phyloP scores from a whole-genome alignment of 257 asterid genomes.

The Penstemon davidsonii region DNA sequence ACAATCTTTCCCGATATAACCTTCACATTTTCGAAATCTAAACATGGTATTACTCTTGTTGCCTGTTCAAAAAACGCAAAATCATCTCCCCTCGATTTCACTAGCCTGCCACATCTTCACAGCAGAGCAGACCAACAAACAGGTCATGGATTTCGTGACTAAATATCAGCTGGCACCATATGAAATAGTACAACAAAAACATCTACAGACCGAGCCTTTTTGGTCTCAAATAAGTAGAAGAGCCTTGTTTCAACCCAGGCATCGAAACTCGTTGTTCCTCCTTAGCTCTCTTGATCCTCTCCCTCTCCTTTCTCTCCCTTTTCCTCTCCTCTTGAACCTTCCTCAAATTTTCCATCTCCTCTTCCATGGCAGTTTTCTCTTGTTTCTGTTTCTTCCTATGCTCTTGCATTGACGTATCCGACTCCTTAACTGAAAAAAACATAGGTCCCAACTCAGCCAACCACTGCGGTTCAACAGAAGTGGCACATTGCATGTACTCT shows the following conservation, averaged over 20 bases:
- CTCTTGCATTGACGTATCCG: constrained; percentile 74
- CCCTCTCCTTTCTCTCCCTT: constrained; percentile 51
- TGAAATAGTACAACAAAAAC: not conserved
- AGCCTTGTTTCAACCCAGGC: constrained; percentile 75
- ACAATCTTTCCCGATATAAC: too few species aligned
- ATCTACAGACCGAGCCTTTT: constrained; percentile 67
- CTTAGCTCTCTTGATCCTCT: constrained; percentile 59
- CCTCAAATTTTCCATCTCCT: constrained; percentile 87
- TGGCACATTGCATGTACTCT: constrained; percentile 89
- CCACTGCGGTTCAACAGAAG: constrained; percentile 91
- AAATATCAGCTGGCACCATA: too few species aligned
- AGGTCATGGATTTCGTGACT: too few species aligned
- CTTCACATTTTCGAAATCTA: too few species aligned
- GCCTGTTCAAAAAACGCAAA: too few species aligned
- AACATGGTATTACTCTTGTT: too few species aligned
- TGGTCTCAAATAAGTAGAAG: constrained; percentile 72
- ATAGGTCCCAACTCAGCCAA: constrained; percentile 90
- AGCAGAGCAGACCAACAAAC: too few species aligned
- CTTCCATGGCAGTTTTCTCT: constrained; percentile 89
- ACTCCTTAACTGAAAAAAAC: constrained; percentile 92
- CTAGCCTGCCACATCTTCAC: too few species aligned
- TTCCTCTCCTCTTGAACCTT: constrained; percentile 50
- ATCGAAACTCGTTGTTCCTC: constrained; percentile 64
- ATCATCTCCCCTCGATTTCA: too few species aligned
- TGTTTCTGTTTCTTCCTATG: constrained; percentile 84